Evolutionary conservation across 805 yeast genomes (phyloP), one percentile per base, ranked within the genome.

Genomic region (Yarrowia alimentaria): DNA sequence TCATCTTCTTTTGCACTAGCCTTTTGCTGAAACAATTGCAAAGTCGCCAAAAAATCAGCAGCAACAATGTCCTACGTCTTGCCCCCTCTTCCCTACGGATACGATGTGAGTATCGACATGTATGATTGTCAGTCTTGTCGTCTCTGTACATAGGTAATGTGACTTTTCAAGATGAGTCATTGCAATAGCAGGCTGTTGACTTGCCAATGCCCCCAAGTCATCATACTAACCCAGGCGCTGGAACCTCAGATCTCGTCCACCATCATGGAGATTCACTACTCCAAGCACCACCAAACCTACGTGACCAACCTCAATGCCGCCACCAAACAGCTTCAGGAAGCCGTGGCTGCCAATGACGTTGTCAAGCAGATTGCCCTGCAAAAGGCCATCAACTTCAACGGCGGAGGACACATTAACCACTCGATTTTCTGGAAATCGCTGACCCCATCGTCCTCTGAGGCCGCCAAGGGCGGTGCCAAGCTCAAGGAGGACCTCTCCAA

Each of bases 371-470:
- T 70, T 53, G 66, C 69, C 48, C 72, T 85, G 57, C 85, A 84
- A 67, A 83, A 84, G 61, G 72, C 75, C 58, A 78, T 88, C 72
- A 85, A 84, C 65, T 87, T 88, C 80, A 90, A 88, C 68, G 93
- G 93, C 60, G 96, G 96, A 66, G 96, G 96, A 22, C 85, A 74
- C 73, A 72, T 82, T 64, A 88, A 88, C 79, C 96, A 87, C 70
- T 71, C 79, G 57, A 69, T 87, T 57, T 87, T 85, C 76, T 87
- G 93, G 93, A 82, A 81, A 66, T 84, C 81, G 69, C 73, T 87
- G 65, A 82, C 93, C n/a, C 95, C 96, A 6, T 70, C 75, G 32
- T 73, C 76, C 29, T 76, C 85, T 22, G 74, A 73, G 2, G 70
- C 84, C 17, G 76, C 73, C 38, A 67, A 75, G 60, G 71, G 73